A percentile compares a stretch with the other conserved stretches of the same genome.
Evolutionary conservation across 257 asterid genomes (phyloP).

Genomic region (Solanum lycopersicoides): DNA sequence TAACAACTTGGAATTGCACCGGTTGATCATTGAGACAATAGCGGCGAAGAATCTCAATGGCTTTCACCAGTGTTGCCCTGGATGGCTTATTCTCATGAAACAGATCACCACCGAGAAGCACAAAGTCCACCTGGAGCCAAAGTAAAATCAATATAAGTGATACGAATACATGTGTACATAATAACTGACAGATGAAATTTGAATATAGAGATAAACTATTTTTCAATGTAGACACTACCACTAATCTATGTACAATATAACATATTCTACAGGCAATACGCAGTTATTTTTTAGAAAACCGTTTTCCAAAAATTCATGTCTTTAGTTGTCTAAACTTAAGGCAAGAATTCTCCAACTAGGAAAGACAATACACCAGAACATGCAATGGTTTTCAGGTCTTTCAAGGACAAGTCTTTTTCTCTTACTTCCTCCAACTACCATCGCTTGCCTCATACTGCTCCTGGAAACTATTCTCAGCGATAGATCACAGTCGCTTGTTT

Average conservation of each 20-base stretch:
- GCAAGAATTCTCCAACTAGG: background rate
- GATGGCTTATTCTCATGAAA: constrained; percentile 99
- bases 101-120: constrained; percentile 95
- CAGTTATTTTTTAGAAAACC: background rate
- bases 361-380: background rate
- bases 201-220: background rate
- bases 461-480: background rate
- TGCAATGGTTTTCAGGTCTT: background rate
- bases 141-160: background rate
- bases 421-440: background rate
- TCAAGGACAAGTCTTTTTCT: background rate
- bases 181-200: background rate
- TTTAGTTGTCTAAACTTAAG: background rate
- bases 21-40: constrained; percentile 84
- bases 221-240: background rate
- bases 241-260: background rate
- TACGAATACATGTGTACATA: background rate
- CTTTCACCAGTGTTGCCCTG: constrained; percentile 85
- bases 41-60: constrained; percentile 87
- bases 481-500: background rate
- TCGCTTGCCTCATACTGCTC: background rate
- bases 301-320: background rate
- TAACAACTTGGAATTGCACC: constrained; percentile 90
- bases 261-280: background rate
- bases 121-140: constrained; percentile 60